Evolutionary conservation across 768 basidiomycete genomes (phyloP), one percentile per base, ranked within the genome.

Genomic region (Punctularia strigosozonata): DNA sequence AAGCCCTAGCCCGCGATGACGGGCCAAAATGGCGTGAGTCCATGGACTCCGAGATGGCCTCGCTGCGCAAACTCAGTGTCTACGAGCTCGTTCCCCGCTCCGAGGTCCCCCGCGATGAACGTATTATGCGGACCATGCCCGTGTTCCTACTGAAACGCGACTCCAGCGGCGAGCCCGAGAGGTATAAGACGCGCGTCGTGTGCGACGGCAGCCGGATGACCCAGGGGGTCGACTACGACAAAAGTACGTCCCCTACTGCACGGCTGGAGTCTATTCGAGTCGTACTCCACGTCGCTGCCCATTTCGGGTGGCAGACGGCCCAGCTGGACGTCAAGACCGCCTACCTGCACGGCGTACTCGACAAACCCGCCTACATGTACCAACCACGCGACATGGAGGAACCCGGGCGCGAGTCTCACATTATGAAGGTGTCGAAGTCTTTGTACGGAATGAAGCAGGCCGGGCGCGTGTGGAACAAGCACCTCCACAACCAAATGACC

Each of bases 131-230:
- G n/a, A n/a, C n/a, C n/a, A n/a, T n/a, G n/a, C n/a, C n/a, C n/a
- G 65, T 71, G 4, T 71, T 60, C 45, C 45, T 44, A 12, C 42
- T 55, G 22, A 74, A 75, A 46, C 38, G 49, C 22, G 61, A 68
- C 40, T 43, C 52, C 0, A 30, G 46, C 1, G 66, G 68, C 10
- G 34, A 47, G 1, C 50, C 68, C 22, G 40, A 45, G 3, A 46
- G 54, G 4, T 61, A 62, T 57, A 71, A 70, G 46, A 68, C 63
- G 0, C 36, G 61, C 0, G 48, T 72, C 0, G 66, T 71, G 0
- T 63, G 65, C 0, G 51, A 63, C 39, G 63, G 71, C 0, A 65
- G 60, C 50, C 38, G 53, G 0, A 70, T 73, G 46, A 43, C 52
- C 2, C 50, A 50, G 1, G 61, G 69, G 0, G 42, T 65, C 10